Evolutionary conservation across 768 basidiomycete genomes (phyloP), one percentile per base, ranked within the genome.

Genomic region (Hysterangium stoloniferum): DNA sequence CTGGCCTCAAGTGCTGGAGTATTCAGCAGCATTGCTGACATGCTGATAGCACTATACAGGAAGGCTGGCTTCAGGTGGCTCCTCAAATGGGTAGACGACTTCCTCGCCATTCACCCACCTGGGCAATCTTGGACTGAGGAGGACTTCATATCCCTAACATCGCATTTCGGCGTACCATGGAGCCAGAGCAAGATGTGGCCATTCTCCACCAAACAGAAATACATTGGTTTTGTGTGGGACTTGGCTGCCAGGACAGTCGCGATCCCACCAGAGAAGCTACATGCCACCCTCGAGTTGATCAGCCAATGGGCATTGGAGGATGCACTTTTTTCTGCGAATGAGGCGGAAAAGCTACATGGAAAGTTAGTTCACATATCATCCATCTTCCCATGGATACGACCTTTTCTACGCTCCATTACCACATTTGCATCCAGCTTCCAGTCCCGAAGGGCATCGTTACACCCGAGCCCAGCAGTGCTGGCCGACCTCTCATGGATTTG

Each of bases 21-120:
- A 0, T 71, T 67, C 41, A 66, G 71, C 0, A 34, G 53, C 0
- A 48, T 71, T 0, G 69, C 69, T 2, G 65, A 72, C 54, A 62
- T 64, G 58, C 45, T 69, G 0, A 57, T 64, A 0, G 64, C 54
- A 0, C 64, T 71, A 15, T 67, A 65, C 55, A 1, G 31, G 11
- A 37, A 45, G 6, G 28, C 27, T 3, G 64, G 64, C 4, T 56
- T 63, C 32, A 27, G 52, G 1, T 54, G 51, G 2, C 51, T 66
- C 12, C 13, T 37, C 17, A 71, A 71, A 51, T 72, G 71, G 70
- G 69, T 71, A 0, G 67, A 72, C 60, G 62, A 72, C 40, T 69
- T 71, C 48, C 44, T 68, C 4, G 60, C 63, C 3, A 54, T 68
- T 11, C 56, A 58, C 0, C 49, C 56, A 0, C 64, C 64, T 2